Conservation (phyloP, 2,329 filamentous ascomycete species). For the Pseudogymnoascus sp. region DNA sequence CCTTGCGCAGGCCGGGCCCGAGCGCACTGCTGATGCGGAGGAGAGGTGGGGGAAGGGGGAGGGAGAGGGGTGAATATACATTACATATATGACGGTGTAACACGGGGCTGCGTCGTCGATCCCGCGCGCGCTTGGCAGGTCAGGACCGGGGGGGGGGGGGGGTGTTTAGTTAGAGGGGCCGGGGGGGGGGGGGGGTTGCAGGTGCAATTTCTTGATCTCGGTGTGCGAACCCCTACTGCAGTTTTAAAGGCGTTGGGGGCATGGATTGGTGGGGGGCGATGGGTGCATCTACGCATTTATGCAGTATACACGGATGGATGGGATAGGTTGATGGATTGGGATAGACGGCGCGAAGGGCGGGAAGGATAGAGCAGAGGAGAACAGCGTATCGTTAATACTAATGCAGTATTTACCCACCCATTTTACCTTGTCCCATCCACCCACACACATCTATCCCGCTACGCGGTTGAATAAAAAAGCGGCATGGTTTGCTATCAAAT, state of each 20-base stretch:
- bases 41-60: neutral
- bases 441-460: neutral
- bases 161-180: neutral
- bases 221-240: neutral
- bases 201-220: neutral
- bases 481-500: too few relatives aligned
- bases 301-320: neutral
- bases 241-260: neutral
- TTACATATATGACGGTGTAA: conserved; percentile 2
- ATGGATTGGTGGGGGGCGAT: neutral
- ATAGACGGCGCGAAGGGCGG: neutral
- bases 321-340: neutral
- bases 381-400: neutral
- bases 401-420: neutral
- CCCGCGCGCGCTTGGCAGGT: neutral
- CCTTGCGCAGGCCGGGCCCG: neutral
- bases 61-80: neutral
- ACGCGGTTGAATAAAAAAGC: too few relatives aligned
- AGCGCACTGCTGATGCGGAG: too few relatives aligned
- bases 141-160: neutral
- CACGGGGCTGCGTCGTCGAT: conserved; percentile 1
- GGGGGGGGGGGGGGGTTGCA: neutral
- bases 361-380: neutral
- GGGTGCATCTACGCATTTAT: neutral
- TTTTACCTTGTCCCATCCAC: neutral